Conservation (phyloP, 2,329 filamentous ascomycete genomes). For the Cladobotryum protrusum region DNA sequence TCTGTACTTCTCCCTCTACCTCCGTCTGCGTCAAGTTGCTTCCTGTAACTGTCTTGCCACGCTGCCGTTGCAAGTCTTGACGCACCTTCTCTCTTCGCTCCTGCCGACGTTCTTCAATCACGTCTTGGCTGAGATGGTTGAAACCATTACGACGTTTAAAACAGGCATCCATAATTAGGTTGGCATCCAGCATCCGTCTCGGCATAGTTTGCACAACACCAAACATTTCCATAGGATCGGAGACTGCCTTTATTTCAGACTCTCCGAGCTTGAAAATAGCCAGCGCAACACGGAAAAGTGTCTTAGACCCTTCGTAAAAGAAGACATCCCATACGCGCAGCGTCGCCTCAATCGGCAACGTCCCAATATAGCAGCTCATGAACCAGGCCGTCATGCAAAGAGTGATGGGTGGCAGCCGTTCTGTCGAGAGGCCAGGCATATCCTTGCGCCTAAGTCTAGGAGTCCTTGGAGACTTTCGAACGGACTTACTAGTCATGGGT, state of each 20-base stretch:
- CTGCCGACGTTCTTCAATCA: conserved; percentile 68
- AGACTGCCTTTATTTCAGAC: conserved; percentile 67
- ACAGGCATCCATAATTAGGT: conserved; percentile 73
- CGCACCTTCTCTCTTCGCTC: conserved; percentile 56
- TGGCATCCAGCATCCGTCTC: conserved; percentile 73
- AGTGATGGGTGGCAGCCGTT: conserved; percentile 77
- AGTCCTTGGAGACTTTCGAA: conserved; percentile 26
- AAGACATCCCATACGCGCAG: conserved; percentile 93
- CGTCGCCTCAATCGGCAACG: conserved; percentile 83
- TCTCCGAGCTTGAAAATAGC: conserved; percentile 89
- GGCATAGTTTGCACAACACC: conserved; percentile 87
- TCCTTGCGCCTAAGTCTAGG: conserved; percentile 36
- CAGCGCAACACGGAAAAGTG: conserved; percentile 84
- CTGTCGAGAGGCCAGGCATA: conserved; percentile 34
- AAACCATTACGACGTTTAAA: conserved; percentile 76
- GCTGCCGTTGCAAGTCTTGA: conserved; percentile 29
- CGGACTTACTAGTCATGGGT: conserved; percentile 28
- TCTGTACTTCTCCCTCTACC: conserved; percentile 23
- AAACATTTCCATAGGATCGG: conserved; percentile 91
- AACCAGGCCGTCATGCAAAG: conserved; percentile 95
- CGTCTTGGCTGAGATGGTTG: conserved; percentile 72
- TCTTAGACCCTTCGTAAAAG: conserved; percentile 92
- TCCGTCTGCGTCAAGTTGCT: conserved; percentile 24
- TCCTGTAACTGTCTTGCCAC: conserved; percentile 22
- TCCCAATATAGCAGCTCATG: conserved; percentile 95